These are phyloP conservation scores for Hygrocybe coccinea DNA, from an alignment of 768 basidiomycete species.

Conservation along the genomic window DNA sequence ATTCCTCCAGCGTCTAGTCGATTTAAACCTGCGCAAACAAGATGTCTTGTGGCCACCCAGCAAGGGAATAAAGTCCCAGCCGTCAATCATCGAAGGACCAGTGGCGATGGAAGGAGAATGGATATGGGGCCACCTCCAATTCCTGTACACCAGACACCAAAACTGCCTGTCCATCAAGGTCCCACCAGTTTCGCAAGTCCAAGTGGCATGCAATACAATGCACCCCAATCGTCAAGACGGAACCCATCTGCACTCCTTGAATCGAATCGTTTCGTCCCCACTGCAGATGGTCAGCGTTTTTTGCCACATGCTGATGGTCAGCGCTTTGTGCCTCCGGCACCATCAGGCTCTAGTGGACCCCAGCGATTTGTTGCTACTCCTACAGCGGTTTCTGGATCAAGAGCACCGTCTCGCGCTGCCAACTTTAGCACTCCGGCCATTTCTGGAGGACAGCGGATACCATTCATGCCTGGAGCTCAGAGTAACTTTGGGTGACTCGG, in stretches of 20 bases:
- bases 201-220: background rate
- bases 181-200: slow-evolving; percentile 5
- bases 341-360: background rate
- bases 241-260: background rate
- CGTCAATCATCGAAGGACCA: slow-evolving; percentile 1
- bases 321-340: slow-evolving; percentile 1
- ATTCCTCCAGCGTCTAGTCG: slow-evolving; percentile 19
- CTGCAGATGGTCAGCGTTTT: background rate
- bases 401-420: slow-evolving; percentile 26
- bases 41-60: slow-evolving; percentile 13
- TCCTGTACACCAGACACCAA: slow-evolving; percentile 20
- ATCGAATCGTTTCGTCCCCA: slow-evolving; percentile 6
- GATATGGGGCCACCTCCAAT: slow-evolving; percentile 52
- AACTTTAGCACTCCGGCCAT: slow-evolving; percentile 11
- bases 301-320: background rate
- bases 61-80: slow-evolving; percentile 7
- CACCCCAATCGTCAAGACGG: background rate
- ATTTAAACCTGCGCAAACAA: slow-evolving; percentile 23
- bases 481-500: slow-evolving; percentile 15
- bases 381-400: slow-evolving; percentile 13
- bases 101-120: slow-evolving; percentile 20
- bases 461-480: slow-evolving; percentile 40
- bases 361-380: slow-evolving; percentile 10
- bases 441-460: slow-evolving; percentile 44
- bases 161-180: background rate